Evolutionary conservation across 345 rosid genomes (phyloP).

Genomic region (Eucalyptus polybractea): DNA sequence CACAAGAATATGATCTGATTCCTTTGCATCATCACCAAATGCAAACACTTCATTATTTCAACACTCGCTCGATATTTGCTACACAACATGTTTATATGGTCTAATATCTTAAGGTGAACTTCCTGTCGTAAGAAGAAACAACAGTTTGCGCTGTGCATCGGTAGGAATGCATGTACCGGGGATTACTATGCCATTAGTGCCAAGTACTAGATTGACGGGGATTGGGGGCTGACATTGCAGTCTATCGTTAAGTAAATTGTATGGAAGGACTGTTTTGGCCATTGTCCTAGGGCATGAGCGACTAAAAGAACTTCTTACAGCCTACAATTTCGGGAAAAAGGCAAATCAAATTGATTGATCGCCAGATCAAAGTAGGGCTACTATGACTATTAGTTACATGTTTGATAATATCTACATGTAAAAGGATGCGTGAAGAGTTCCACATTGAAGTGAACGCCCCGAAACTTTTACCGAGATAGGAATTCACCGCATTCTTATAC

Average conservation of each 20-base stretch:
- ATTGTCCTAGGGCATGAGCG: neutral
- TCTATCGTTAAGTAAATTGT: neutral
- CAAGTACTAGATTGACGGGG: neutral
- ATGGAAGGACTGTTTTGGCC: neutral
- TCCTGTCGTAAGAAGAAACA: neutral
- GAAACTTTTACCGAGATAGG: neutral
- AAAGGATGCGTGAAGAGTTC: neutral
- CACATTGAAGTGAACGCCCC: neutral
- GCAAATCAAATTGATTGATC: neutral
- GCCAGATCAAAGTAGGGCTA: neutral
- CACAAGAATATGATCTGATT: neutral
- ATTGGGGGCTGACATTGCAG: neutral
- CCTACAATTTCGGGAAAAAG: neutral
- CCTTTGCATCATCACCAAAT: neutral
- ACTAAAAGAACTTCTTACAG: neutral
- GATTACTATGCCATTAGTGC: neutral
- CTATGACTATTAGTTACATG: neutral
- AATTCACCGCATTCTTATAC: neutral
- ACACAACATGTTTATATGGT: neutral
- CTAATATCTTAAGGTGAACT: neutral
- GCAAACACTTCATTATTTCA: neutral
- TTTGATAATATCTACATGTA: neutral
- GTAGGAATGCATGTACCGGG: neutral
- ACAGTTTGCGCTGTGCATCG: neutral
- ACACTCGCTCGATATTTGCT: neutral